Conservation (phyloP, 106 monocot species). For the Dendrobium officinale region DNA sequence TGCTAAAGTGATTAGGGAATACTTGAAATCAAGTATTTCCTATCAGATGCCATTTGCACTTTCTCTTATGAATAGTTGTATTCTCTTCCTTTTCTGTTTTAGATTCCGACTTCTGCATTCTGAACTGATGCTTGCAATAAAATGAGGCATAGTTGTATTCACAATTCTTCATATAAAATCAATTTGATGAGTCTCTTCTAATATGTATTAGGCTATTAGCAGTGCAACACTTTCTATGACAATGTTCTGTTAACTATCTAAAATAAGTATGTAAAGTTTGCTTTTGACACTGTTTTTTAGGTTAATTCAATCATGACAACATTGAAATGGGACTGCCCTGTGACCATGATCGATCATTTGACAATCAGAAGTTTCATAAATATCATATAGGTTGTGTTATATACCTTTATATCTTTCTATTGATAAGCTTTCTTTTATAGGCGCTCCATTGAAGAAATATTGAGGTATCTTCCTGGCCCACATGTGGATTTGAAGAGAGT, state of each 20-base stretch:
- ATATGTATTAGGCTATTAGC: neutral
- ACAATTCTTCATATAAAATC: neutral
- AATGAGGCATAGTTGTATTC: neutral
- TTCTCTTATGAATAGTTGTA: neutral
- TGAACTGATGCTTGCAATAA: neutral
- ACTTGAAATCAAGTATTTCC: too few relatives aligned
- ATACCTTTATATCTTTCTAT: neutral
- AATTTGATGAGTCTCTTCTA: neutral
- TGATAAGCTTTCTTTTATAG: slow-evolving; percentile 29
- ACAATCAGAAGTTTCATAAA: neutral
- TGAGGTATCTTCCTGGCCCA: slow-evolving; percentile 87
- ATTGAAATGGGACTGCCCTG: neutral
- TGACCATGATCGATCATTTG: neutral
- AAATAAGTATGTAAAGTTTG: neutral
- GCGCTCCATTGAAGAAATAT: slow-evolving; percentile 91
- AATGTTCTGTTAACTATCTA: neutral
- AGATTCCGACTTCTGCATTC: neutral
- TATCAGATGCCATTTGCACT: too few relatives aligned
- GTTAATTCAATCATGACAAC: neutral
- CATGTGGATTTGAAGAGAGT: slow-evolving; percentile 92
- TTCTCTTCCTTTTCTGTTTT: neutral
- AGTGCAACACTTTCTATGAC: neutral
- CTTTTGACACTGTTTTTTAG: neutral
- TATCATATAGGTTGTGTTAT: too few relatives aligned
- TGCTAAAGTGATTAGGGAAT: too few relatives aligned